Conservation (phyloP, 2,329 filamentous ascomycete genomes). For the Paracorniculantispora psalliotae region DNA sequence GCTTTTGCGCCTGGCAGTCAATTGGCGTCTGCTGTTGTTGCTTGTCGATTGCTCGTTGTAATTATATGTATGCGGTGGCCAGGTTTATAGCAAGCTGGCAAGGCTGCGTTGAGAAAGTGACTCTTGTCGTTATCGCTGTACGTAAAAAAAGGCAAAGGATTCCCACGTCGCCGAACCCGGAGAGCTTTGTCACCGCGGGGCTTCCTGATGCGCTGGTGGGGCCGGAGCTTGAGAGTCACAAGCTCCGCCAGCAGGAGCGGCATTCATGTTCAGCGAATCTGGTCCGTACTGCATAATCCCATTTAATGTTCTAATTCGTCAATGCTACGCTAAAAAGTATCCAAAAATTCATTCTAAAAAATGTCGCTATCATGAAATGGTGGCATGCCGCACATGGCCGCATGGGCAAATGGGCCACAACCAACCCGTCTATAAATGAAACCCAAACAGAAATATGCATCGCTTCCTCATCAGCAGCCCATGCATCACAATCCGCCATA, state of each 20-base stretch:
- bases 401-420: background rate
- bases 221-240: slow-evolving; percentile 4
- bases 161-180: slow-evolving; percentile 5
- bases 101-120: background rate
- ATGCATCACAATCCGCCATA: slow-evolving; percentile 19
- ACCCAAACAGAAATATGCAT: slow-evolving; percentile 20
- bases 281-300: background rate
- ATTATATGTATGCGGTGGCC: no score
- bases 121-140: background rate
- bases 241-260: background rate
- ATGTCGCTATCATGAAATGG: no score
- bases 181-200: slow-evolving; percentile 5
- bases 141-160: background rate
- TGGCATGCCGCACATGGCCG: background rate
- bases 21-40: background rate
- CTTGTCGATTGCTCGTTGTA: no score
- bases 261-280: background rate
- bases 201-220: slow-evolving; percentile 1
- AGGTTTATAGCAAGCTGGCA: background rate
- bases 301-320: background rate
- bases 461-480: slow-evolving; percentile 16
- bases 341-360: background rate
- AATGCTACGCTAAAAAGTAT: background rate
- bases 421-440: slow-evolving; percentile 15
- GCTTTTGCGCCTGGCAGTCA: background rate